These are phyloP conservation scores for Ampelocalamus luodianensis DNA, from an alignment of 176 grass and related monocot genomes.

Conservation along the genomic window DNA sequence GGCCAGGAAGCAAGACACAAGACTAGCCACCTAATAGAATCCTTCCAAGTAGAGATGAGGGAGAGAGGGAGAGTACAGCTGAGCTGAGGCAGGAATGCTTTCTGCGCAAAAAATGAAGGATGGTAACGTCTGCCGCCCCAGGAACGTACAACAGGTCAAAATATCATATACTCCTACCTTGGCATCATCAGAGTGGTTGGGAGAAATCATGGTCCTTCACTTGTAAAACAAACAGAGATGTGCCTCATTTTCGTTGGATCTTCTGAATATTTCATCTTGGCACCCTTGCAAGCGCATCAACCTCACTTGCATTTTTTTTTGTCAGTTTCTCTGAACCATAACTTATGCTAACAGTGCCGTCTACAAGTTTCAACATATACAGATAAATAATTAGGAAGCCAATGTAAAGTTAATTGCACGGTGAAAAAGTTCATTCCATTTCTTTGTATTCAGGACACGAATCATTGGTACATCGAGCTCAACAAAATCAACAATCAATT, in stretches of 20 bases:
- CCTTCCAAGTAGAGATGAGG: constrained; percentile 56
- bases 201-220: constrained; percentile 42
- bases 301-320: not conserved
- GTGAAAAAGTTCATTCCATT: constrained; percentile 34
- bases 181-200: constrained; percentile 37
- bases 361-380: not conserved
- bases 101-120: constrained; percentile 35
- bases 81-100: constrained; percentile 49
- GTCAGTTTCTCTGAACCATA: not conserved
- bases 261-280: constrained; percentile 12
- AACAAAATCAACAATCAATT: constrained; percentile 9
- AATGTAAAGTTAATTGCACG: constrained; percentile 8
- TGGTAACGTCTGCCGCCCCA: constrained; percentile 29
- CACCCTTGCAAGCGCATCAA: constrained; percentile 36
- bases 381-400: not conserved
- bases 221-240: constrained; percentile 33
- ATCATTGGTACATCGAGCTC: constrained; percentile 25
- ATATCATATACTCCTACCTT: not conserved
- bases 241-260: not conserved
- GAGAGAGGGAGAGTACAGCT: constrained; percentile 38
- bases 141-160: constrained; percentile 36
- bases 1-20: constrained; percentile 41
- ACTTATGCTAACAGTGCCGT: not conserved
- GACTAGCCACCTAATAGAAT: constrained; percentile 55
- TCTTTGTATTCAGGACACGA: constrained; percentile 24